These are phyloP conservation scores for Cicer yamashitae DNA, from an alignment of 306 rosid genomes.

Conservation along the genomic window DNA sequence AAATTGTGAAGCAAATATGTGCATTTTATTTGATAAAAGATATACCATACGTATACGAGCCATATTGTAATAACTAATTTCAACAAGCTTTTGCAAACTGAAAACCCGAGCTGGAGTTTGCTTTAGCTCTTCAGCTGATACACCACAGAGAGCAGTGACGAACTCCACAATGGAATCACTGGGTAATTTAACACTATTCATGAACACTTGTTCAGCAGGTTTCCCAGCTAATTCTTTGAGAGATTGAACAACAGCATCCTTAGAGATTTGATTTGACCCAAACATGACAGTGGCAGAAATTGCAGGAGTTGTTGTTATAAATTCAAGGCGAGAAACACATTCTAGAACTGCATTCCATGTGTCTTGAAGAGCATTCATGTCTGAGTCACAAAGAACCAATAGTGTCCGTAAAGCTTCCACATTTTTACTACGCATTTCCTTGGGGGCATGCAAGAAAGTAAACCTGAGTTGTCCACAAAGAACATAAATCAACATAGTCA, in stretches of 20 bases:
- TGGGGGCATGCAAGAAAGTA: constrained; percentile 98
- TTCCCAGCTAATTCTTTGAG: constrained; percentile 90
- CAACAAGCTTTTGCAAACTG: constrained; percentile 99
- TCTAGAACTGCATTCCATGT: constrained; percentile 99
- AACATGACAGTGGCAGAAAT: constrained; percentile 90
- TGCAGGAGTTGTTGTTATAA: constrained; percentile 79
- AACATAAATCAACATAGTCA: constrained; percentile 43
- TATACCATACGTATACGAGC: constrained; percentile 97
- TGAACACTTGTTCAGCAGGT: constrained; percentile 96
- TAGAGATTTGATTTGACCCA: constrained; percentile 97
- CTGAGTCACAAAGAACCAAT: constrained; percentile 77
- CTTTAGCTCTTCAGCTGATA: constrained; percentile 95
- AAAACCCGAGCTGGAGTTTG: constrained; percentile 98
- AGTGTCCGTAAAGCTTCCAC: constrained; percentile 92
- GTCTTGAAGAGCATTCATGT: constrained; percentile 87
- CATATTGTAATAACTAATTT: constrained; percentile 98
- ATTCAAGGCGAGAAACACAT: constrained; percentile 97
- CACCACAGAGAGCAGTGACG: constrained; percentile 97
- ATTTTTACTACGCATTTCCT: constrained; percentile 99
- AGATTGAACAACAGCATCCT: constrained; percentile 93
- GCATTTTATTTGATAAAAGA: constrained; percentile 38
- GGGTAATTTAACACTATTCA: constrained; percentile 90
- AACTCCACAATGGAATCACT: constrained; percentile 97
- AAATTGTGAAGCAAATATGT: constrained; percentile 37
- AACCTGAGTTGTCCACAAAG: constrained; percentile 69